Percentiles rank a stretch among this genome's conserved stretches.
These are phyloP conservation scores for Pinus albicaulis DNA, from an alignment of 75 land plant species.

Conservation along the genomic window DNA sequence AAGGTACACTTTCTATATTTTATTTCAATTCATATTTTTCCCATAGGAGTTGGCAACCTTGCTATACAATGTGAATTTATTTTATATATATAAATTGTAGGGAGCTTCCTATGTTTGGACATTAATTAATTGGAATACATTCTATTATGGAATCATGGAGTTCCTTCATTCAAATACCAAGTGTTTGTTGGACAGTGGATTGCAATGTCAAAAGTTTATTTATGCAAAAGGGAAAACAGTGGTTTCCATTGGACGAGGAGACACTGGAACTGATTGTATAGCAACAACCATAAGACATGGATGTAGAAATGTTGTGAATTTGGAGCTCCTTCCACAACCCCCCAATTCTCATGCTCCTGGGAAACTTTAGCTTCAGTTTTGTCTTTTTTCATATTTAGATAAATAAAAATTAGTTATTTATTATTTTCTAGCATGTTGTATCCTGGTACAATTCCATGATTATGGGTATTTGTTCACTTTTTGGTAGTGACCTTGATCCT, in stretches of 20 bases:
- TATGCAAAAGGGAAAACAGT: constrained; percentile 96
- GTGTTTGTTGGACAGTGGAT: constrained; percentile 86
- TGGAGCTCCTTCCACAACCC: too few relatives aligned
- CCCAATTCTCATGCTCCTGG: constrained; percentile 68
- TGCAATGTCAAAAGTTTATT: constrained; percentile 85
- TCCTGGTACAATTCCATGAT: too few relatives aligned
- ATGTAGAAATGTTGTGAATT: too few relatives aligned
- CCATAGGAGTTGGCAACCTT: background rate
- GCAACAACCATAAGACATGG: too few relatives aligned
- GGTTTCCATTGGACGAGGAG: constrained; percentile 98
- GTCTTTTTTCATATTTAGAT: background rate
- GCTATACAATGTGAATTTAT: background rate
- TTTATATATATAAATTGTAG: constrained; percentile 52
- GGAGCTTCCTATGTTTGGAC: constrained; percentile 88
- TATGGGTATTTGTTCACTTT: background rate
- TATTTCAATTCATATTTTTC: too few relatives aligned
- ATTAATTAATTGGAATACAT: constrained; percentile 83
- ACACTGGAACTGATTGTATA: too few relatives aligned
- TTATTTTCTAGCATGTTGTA: background rate
- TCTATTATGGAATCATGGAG: constrained; percentile 99
- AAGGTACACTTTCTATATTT: too few relatives aligned
- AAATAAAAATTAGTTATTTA: background rate
- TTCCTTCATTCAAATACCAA: too few relatives aligned
- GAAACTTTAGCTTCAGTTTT: constrained; percentile 98
- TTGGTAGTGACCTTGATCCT: constrained; percentile 96